phyloP scores from a whole-genome alignment of 768 basidiomycete species.

The Rhodotorula kratochvilovae region DNA sequence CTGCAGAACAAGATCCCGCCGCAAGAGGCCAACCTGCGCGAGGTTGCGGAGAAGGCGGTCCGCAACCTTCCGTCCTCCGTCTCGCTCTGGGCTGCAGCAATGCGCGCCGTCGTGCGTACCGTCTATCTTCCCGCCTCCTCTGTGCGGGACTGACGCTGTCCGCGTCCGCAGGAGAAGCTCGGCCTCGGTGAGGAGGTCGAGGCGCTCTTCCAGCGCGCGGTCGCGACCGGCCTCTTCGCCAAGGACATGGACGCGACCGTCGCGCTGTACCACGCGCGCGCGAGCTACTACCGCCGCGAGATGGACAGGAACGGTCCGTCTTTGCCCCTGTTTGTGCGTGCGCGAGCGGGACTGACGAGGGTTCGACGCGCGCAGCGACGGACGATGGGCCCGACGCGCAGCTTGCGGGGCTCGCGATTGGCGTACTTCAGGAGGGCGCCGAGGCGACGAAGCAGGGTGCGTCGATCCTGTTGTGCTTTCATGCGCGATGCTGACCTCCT shows the following conservation, averaged over 20 bases:
- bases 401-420: slow-evolving; percentile 42
- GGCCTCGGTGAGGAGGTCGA: slow-evolving; percentile 13
- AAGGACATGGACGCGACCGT: slow-evolving; percentile 63
- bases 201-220: slow-evolving; percentile 26
- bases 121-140: no score
- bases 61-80: slow-evolving; percentile 12
- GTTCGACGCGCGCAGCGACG: not conserved
- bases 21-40: slow-evolving; percentile 5
- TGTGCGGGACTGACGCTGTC: not conserved
- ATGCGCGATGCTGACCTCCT: not conserved
- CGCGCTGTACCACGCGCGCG: slow-evolving; percentile 60
- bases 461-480: slow-evolving; percentile 22
- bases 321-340: not conserved
- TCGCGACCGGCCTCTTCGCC: slow-evolving; percentile 38
- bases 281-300: slow-evolving; percentile 33
- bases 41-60: slow-evolving; percentile 25
- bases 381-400: slow-evolving; percentile 10
- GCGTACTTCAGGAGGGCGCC: slow-evolving; percentile 61
- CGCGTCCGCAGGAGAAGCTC: slow-evolving; percentile 13
- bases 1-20: slow-evolving; percentile 10
- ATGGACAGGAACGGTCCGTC: slow-evolving; percentile 16
- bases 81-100: slow-evolving; percentile 6
- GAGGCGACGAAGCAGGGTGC: slow-evolving; percentile 60
- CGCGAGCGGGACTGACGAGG: not conserved
- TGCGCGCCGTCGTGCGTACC: slow-evolving; percentile 15